Conservation (phyloP, 495 filamentous ascomycete genomes). For the Terfezia claveryi region DNA sequence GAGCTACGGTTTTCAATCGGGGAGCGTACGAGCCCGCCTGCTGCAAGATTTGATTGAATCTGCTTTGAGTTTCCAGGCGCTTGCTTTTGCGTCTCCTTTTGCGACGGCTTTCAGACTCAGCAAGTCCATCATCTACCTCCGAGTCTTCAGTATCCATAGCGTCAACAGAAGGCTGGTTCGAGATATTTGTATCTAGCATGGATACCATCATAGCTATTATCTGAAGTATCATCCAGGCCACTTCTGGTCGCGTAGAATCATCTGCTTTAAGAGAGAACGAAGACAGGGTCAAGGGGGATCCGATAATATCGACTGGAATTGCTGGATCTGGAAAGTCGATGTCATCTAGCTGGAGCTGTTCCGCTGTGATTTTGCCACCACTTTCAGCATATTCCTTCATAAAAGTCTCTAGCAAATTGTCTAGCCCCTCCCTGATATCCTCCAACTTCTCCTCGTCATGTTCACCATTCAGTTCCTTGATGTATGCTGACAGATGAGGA, state of each 20-base stretch:
- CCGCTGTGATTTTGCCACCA: slow-evolving; percentile 29
- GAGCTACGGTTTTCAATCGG: slow-evolving; percentile 34
- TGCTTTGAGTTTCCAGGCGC: background rate
- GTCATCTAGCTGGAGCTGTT: slow-evolving; percentile 58
- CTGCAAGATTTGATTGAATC: slow-evolving; percentile 28
- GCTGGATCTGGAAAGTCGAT: slow-evolving; percentile 31
- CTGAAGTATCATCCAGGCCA: slow-evolving; percentile 15
- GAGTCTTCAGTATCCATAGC: slow-evolving; percentile 18
- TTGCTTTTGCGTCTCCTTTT: slow-evolving; percentile 31
- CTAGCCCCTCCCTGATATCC: slow-evolving; percentile 18
- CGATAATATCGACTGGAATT: slow-evolving; percentile 19
- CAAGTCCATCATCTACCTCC: background rate
- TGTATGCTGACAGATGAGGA: slow-evolving; percentile 31
- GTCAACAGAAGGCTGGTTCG: background rate
- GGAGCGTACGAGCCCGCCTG: slow-evolving; percentile 31
- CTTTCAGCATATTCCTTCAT: slow-evolving; percentile 51
- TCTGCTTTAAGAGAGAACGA: slow-evolving; percentile 22
- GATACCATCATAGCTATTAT: slow-evolving; percentile 9
- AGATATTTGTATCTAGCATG: slow-evolving; percentile 7
- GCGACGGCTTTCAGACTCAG: slow-evolving; percentile 12
- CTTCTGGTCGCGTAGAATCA: slow-evolving; percentile 25
- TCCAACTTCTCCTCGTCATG: slow-evolving; percentile 4
- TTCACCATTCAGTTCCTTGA: slow-evolving; percentile 13
- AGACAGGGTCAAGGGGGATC: slow-evolving; percentile 26
- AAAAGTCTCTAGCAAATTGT: slow-evolving; percentile 38